Evolutionary conservation across 805 yeast species (phyloP), one percentile per base, ranked within the genome.

Genomic region (Peterozyma xylosa): DNA sequence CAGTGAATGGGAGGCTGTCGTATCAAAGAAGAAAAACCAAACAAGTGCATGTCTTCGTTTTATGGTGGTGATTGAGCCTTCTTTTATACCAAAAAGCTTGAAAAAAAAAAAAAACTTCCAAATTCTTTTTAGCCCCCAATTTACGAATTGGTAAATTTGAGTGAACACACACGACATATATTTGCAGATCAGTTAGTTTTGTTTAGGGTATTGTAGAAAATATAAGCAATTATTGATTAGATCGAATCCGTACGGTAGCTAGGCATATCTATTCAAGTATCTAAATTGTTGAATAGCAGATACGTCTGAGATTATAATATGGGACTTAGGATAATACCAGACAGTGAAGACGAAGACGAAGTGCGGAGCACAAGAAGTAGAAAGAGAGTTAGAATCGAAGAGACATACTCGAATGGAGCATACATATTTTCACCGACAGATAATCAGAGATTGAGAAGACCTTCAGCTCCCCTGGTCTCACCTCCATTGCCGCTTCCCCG

Each of bases 1-100:
- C 71, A 66, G 71, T 66, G 70, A 65, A 66, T 66, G 63, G 71
- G 61, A 56, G 57, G 68, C 71, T 54, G 55, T 63, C 67, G 69
- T 66, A 64, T 66, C 69, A 53, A 53, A 50, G 59, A 50, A 48
- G 46, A 33, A 51, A 49, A 45, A 50, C 49, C 46, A 42, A n/a
- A 32, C 7, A 39, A 35, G 32, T 21, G 27, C 7, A 21, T 21
- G 7, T 21, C 27, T 21, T 21, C 27, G 27, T 21, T 5, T 7
- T 7, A 21, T 21, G 27, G 7, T 21, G 27, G 4, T 21, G 27
- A 21, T 21, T 21, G 7, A 21, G 7, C 27, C 7, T 21, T 21
- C 27, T 21, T 21, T 21, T 21, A 21, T 21, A 21, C 27, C 27
- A 5, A 5, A n/a, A 7, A 21, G 27, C 27, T 7, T 21, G 27